phyloP scores from a whole-genome alignment of 139 green algal genomes.

The Chlorella sp. region DNA sequence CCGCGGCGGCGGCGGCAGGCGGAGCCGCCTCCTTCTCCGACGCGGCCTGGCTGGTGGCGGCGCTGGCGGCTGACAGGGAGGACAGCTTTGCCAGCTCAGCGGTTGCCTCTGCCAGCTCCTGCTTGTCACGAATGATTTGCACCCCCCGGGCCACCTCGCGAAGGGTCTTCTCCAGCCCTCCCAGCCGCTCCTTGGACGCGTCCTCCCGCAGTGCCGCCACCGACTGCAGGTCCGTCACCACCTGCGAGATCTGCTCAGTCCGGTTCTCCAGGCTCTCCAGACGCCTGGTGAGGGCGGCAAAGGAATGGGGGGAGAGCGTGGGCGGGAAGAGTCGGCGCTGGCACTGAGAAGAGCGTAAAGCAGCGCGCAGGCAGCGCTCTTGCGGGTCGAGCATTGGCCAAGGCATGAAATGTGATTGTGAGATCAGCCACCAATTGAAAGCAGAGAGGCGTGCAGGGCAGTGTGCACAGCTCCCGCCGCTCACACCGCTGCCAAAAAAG shows the following conservation, averaged over 20 bases:
- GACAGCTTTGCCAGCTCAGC: conserved; percentile 61
- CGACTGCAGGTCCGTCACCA: conserved; percentile 49
- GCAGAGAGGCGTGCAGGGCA: too few species aligned
- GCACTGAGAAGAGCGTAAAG: too few species aligned
- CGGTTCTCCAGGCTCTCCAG: conserved; percentile 57
- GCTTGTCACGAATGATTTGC: conserved; percentile 63
- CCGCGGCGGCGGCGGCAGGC: background rate
- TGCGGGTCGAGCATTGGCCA: too few species aligned
- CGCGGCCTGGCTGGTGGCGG: background rate
- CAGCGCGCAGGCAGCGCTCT: too few species aligned
- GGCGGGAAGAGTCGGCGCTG: background rate
- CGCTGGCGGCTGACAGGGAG: background rate
- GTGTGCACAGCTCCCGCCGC: too few species aligned
- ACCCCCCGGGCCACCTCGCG: conserved; percentile 57
- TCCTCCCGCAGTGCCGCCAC: conserved; percentile 48
- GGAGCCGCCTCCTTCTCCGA: background rate
- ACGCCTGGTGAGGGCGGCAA: conserved; percentile 17
- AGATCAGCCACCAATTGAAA: too few species aligned
- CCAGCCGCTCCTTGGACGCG: conserved; percentile 48
- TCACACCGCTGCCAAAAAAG: too few species aligned
- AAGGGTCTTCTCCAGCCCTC: conserved; percentile 48
- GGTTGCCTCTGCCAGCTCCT: conserved; percentile 63
- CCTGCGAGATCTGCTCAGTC: conserved; percentile 52
- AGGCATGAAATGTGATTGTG: too few species aligned
- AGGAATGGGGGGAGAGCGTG: background rate